Evolutionary conservation across 495 filamentous ascomycete genomes (phyloP).

Genomic region (Trichocladium uniseriatum): DNA sequence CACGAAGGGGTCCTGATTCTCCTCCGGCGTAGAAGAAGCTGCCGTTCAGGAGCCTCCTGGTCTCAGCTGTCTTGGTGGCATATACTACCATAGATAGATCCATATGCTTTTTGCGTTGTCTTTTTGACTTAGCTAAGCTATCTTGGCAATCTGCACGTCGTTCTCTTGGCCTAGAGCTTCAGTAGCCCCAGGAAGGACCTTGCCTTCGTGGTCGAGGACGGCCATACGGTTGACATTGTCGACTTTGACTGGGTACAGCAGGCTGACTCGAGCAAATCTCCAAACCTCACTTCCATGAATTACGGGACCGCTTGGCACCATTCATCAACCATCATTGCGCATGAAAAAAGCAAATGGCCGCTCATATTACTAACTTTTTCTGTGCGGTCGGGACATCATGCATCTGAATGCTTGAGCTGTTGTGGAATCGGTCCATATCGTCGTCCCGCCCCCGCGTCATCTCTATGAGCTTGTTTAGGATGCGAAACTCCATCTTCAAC

Average conservation of each 20-base stretch:
- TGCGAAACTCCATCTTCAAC: no score
- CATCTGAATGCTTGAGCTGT: no score
- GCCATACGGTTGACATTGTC: conserved; percentile 7
- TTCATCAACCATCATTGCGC: no score
- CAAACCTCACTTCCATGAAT: no score
- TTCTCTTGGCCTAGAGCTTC: conserved; percentile 2
- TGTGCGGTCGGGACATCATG: no score
- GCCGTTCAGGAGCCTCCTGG: not conserved
- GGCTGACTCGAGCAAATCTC: no score
- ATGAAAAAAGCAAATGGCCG: no score
- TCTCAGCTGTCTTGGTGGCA: conserved; percentile 1
- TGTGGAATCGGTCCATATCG: no score
- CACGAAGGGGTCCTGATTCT: conserved; percentile 4
- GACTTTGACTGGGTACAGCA: conserved; percentile 9
- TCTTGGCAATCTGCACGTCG: conserved; percentile 3
- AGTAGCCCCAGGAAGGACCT: conserved; percentile 1
- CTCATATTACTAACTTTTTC: no score
- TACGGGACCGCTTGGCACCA: no score
- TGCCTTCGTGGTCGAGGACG: conserved; percentile 2
- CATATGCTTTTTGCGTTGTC: conserved; percentile 7
- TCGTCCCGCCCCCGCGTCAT: no score
- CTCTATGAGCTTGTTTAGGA: no score
- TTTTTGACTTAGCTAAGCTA: conserved; percentile 1
- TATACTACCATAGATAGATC: conserved; percentile 5
- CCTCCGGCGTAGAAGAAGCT: conserved; percentile 1